Evolutionary conservation across 2,329 filamentous ascomycete genomes (phyloP).

Genomic region (Plenodomus biglobosus): DNA sequence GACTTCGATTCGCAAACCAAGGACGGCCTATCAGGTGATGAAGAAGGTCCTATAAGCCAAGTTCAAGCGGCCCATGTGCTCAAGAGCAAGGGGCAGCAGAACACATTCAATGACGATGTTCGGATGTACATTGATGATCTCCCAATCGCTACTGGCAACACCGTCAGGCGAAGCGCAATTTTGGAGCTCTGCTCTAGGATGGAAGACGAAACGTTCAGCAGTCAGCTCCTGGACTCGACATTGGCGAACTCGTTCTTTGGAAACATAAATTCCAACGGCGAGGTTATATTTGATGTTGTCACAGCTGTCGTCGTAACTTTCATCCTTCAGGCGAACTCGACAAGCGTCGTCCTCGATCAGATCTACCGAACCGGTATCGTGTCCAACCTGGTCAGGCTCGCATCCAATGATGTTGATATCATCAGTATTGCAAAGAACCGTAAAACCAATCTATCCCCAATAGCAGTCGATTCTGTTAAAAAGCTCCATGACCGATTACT

Average conservation of each 20-base stretch:
- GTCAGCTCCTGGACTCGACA: constrained; percentile 73
- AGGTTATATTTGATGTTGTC: constrained; percentile 58
- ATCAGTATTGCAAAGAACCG: constrained; percentile 63
- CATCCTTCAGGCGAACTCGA: constrained; percentile 62
- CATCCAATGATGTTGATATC: constrained; percentile 59
- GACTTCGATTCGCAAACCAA: constrained; percentile 19
- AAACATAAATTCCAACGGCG: constrained; percentile 53
- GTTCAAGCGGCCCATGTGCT: constrained; percentile 64
- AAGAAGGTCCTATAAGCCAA: constrained; percentile 41
- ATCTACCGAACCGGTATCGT: constrained; percentile 59
- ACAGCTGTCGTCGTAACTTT: constrained; percentile 65
- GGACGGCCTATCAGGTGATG: constrained; percentile 46
- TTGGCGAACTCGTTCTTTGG: constrained; percentile 69
- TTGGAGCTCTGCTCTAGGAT: constrained; percentile 59
- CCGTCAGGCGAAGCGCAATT: constrained; percentile 55
- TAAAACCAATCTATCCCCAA: constrained; percentile 68
- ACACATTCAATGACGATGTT: constrained; percentile 58
- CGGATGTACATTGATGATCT: constrained; percentile 62
- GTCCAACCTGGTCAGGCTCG: constrained; percentile 57
- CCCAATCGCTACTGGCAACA: constrained; percentile 47
- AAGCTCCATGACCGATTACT: constrained; percentile 58
- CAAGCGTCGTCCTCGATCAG: constrained; percentile 61
- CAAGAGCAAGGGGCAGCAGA: constrained; percentile 59
- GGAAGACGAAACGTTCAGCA: constrained; percentile 62
- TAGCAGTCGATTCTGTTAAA: constrained; percentile 59